Evolutionary conservation across 257 asterid genomes (phyloP).

Genomic region (Ilex asprella): DNA sequence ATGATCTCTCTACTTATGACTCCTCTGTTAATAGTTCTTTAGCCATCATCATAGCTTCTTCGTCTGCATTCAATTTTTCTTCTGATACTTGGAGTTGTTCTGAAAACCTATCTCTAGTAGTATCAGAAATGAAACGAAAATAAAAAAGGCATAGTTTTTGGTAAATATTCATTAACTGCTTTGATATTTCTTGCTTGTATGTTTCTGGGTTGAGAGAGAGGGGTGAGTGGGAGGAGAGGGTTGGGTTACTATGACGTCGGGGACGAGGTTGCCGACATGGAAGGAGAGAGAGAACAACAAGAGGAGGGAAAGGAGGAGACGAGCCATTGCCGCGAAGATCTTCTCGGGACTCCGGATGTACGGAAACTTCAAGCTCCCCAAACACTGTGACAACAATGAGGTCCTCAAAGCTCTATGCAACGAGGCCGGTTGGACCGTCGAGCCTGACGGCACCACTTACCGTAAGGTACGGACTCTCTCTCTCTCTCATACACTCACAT

Average conservation of each 20-base stretch:
- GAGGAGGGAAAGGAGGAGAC: slow-evolving; percentile 61
- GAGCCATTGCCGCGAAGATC: slow-evolving; percentile 68
- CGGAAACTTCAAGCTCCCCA: slow-evolving; percentile 59
- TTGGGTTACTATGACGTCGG: slow-evolving; percentile 29
- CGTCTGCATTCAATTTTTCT: no score
- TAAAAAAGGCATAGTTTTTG: no score
- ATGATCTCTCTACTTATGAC: no score
- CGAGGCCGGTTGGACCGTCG: slow-evolving; percentile 72
- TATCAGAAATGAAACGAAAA: no score
- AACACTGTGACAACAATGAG: slow-evolving; percentile 72
- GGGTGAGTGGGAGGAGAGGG: no score
- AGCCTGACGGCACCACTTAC: slow-evolving; percentile 68
- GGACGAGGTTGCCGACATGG: slow-evolving; percentile 64
- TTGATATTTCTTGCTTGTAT: no score
- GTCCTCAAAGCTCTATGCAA: slow-evolving; percentile 74
- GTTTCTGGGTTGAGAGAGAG: no score
- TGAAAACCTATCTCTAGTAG: no score
- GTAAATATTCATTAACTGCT: no score
- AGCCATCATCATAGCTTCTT: no score
- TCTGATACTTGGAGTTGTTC: no score
- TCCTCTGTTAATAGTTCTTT: no score
- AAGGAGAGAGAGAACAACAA: slow-evolving; percentile 82
- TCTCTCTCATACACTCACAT: not conserved
- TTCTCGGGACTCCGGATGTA: slow-evolving; percentile 62
- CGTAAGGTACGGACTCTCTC: slow-evolving; percentile 35